Percentiles rank a stretch among this genome's conserved stretches.
These are phyloP conservation scores for Solanum tarijense DNA, from an alignment of 257 asterid species.

Conservation along the genomic window DNA sequence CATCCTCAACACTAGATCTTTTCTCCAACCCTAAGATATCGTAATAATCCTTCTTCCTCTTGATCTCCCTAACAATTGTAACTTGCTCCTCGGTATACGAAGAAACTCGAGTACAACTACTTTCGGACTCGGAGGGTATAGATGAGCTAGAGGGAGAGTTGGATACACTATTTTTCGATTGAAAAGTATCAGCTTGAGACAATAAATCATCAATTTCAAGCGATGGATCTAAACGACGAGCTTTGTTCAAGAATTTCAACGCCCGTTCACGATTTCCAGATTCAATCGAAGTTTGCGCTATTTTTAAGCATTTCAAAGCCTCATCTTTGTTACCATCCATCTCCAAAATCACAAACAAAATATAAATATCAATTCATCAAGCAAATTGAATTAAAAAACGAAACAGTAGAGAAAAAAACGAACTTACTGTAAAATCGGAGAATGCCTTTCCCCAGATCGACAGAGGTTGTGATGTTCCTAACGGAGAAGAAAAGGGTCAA, in stretches of 20 bases:
- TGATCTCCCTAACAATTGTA: slow-evolving; percentile 50
- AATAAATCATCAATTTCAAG: slow-evolving; percentile 43
- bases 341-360: not conserved
- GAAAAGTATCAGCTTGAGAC: slow-evolving; percentile 29
- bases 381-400: not conserved
- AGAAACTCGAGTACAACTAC: slow-evolving; percentile 8
- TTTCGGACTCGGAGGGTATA: not conserved
- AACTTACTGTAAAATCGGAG: not conserved
- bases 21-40: slow-evolving; percentile 82
- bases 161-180: slow-evolving; percentile 20
- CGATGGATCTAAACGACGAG: slow-evolving; percentile 72
- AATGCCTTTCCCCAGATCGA: not conserved
- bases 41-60: slow-evolving; percentile 78
- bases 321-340: slow-evolving; percentile 99
- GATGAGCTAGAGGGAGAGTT: slow-evolving; percentile 21
- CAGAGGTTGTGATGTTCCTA: not conserved
- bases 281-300: slow-evolving; percentile 54
- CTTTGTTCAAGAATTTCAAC: slow-evolving; percentile 61
- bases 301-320: slow-evolving; percentile 75
- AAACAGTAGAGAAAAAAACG: not conserved
- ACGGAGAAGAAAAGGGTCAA: not conserved
- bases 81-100: slow-evolving; percentile 65
- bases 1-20: slow-evolving; percentile 56
- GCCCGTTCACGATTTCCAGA: slow-evolving; percentile 77
- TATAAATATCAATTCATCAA: not conserved